phyloP scores from a whole-genome alignment of 257 asterid species.

The Verbena officinalis region DNA sequence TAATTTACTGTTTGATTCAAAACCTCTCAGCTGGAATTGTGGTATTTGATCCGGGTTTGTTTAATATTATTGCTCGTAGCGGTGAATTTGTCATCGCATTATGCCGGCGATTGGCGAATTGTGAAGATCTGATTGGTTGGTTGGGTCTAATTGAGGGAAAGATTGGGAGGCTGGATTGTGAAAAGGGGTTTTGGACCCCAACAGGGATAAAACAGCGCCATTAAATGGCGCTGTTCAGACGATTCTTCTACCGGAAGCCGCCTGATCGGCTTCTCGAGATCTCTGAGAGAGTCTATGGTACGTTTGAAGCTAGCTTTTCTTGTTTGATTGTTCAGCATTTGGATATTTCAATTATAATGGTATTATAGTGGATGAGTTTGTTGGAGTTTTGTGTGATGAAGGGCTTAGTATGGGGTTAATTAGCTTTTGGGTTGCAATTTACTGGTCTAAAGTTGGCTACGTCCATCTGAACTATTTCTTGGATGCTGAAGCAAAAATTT shows the following conservation, averaged over 20 bases:
- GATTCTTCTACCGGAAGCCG: conserved; percentile 77
- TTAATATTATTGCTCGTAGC: too few species aligned
- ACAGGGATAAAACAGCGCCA: conserved; percentile 72
- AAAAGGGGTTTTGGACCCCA: conserved; percentile 53
- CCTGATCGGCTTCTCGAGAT: conserved; percentile 87
- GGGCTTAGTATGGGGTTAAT: neutral
- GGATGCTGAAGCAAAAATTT: conserved; percentile 16
- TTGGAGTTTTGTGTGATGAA: neutral
- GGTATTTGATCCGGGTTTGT: too few species aligned
- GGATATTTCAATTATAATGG: neutral
- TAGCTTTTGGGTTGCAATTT: conserved; percentile 1
- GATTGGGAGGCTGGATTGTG: conserved; percentile 10
- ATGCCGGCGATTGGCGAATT: conserved; percentile 12
- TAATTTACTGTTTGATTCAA: conserved; percentile 29
- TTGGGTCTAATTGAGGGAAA: conserved; percentile 26
- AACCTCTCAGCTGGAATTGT: too few species aligned
- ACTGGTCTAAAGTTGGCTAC: conserved; percentile 6
- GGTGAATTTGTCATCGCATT: too few species aligned
- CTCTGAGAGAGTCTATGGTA: conserved; percentile 78
- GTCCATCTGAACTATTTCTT: conserved; percentile 11
- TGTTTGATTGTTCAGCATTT: neutral
- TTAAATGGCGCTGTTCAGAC: conserved; percentile 83
- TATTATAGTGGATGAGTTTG: neutral
- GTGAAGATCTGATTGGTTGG: conserved; percentile 36
- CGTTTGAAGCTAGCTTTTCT: conserved; percentile 1